Evolutionary conservation across 106 monocot genomes (phyloP).

Genomic region (Apostasia shenzhenica): DNA sequence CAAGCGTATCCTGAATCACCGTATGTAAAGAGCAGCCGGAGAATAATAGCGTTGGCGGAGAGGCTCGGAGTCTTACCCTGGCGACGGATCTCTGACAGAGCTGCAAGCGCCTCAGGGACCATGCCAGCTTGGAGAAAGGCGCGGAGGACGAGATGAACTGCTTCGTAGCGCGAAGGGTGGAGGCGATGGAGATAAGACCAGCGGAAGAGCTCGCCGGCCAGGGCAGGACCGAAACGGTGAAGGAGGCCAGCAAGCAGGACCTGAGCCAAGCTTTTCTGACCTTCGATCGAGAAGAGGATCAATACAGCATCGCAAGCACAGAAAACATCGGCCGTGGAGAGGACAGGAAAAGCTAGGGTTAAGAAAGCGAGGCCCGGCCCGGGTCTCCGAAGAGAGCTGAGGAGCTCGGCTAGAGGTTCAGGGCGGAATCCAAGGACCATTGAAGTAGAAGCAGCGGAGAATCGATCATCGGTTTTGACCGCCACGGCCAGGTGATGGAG

Average conservation of each 20-base stretch:
- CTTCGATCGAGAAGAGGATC: neutral
- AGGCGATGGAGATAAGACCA: constrained; percentile 13
- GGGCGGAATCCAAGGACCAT: neutral
- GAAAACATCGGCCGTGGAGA: neutral
- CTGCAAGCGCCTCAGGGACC: constrained; percentile 30
- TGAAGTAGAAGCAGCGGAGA: neutral
- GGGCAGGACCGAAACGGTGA: constrained; percentile 4
- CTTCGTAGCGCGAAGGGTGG: neutral
- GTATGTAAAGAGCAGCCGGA: constrained; percentile 36
- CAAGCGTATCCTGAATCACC: constrained; percentile 32
- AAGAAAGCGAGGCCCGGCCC: constrained; percentile 1
- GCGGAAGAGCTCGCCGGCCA: constrained; percentile 17
- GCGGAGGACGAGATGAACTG: constrained; percentile 47
- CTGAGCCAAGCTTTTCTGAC: constrained; percentile 26
- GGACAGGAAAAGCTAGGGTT: neutral
- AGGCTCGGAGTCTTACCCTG: constrained; percentile 26
- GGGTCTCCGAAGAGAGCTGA: neutral
- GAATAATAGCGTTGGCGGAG: constrained; percentile 33
- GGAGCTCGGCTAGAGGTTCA: neutral
- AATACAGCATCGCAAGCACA: neutral
- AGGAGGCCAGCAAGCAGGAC: constrained; percentile 43
- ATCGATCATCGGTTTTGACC: constrained; percentile 3
- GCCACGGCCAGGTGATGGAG: neutral
- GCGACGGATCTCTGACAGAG: constrained; percentile 22
- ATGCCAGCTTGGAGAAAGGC: constrained; percentile 49